Evolutionary conservation across 208 protist genomes (phyloP).

Genomic region (Ichthyophonus hoferi): DNA sequence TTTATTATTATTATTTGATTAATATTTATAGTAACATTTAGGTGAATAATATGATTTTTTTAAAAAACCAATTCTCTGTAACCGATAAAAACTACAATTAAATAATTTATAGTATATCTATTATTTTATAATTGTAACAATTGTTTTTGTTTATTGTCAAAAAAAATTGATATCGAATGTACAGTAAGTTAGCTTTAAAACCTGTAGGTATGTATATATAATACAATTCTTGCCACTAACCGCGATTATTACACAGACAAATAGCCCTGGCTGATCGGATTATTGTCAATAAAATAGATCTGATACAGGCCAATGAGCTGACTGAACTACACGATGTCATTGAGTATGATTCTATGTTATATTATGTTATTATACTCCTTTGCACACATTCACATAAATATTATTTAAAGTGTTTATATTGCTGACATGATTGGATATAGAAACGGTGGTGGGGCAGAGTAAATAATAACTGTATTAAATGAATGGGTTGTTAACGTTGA

Average conservation of each 20-base stretch:
- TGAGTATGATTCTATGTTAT: background rate
- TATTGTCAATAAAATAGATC: constrained; percentile 87
- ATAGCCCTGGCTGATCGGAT: constrained; percentile 83
- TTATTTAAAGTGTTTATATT: background rate
- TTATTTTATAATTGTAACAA: background rate
- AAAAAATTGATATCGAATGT: background rate
- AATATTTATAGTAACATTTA: no score
- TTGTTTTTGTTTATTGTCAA: background rate
- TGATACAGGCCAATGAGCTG: constrained; percentile 61
- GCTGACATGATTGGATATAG: background rate
- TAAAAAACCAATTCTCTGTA: background rate
- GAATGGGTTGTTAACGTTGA: no score
- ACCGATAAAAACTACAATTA: background rate
- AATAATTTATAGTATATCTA: background rate
- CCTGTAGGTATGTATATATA: background rate
- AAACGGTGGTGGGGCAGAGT: no score
- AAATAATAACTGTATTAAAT: no score
- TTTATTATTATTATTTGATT: no score
- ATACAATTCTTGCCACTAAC: background rate
- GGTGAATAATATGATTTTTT: no score
- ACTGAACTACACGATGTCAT: background rate
- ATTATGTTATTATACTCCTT: background rate
- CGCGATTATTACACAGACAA: constrained; percentile 73
- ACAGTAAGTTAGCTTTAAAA: background rate
- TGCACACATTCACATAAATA: background rate